Evolutionary conservation across 352 stramenopile genomes (phyloP), one percentile per base, ranked within the genome.

Genomic region (Thraustotheca clavata): DNA sequence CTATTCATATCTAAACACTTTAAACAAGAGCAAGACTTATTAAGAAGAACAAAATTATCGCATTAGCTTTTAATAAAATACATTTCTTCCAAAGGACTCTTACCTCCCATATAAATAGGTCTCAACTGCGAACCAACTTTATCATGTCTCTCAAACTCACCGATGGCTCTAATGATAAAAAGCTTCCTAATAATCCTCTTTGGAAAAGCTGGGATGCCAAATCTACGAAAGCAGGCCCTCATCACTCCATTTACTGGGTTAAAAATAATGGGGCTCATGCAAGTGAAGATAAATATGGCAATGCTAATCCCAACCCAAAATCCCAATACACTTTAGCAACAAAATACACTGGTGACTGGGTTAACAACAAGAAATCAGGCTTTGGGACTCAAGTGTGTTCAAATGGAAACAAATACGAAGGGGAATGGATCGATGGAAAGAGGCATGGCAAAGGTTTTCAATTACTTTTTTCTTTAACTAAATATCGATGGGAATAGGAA

Each of bases 271-370:
- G 41, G 4, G 18, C 9, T 20, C 43, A 50, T 14, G 26, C 60
- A 12, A 61, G n/a, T n/a, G 34, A 67, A 49, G 43, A 59, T 40
- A 70, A 62, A 34, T 61, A 81, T 71, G 67, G 65, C n/a, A 31
- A 50, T 46, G 24, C 57, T 3, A 66, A 54, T 32, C 27, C 14
- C 60, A 76, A 39, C 24, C 43, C 43, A 6, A 59, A 26, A 62
- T 69, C 40, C 72, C 79, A 39, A 54, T 91, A 88, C 43, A 78
- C 79, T 26, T 50, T 88, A 38, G 61, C 80, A 27, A 80, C 79
- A 38, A 92, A 90, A 67, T 94, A 98, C 76, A 96, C 95, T 49
- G 94, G 95, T 26, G 78, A 96, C 67, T 98, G 93, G 93, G 86
- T 87, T 57, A 74, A 94, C 46, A 95, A 96, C 48, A 79, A 91